A percentile compares a stretch with the other conserved stretches of the same genome.
These are phyloP conservation scores for Penicillium desertorum DNA, from an alignment of 495 filamentous ascomycete species.

Conservation along the genomic window DNA sequence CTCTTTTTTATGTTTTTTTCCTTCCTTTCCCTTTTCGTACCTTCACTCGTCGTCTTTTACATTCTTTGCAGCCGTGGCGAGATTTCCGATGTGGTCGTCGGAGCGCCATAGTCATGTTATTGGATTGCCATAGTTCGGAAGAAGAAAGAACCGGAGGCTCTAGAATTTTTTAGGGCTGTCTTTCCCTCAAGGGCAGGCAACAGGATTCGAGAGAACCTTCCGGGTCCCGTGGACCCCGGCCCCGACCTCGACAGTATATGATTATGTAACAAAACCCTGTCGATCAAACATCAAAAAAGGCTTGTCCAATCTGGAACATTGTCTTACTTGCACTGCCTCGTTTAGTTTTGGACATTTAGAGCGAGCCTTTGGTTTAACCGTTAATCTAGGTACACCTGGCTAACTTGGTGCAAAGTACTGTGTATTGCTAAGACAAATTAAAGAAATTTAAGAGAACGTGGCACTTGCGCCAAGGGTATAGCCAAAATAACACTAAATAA, in stretches of 20 bases:
- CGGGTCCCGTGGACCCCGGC: background rate
- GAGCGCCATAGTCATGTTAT: slow-evolving; percentile 32
- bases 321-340: slow-evolving; percentile 24
- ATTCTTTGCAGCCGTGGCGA: slow-evolving; percentile 36
- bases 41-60: slow-evolving; percentile 43
- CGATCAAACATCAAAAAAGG: slow-evolving; percentile 32
- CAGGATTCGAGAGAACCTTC: slow-evolving; percentile 17
- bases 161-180: background rate
- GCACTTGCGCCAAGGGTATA: background rate
- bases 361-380: background rate
- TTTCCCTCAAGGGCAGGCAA: slow-evolving; percentile 17
- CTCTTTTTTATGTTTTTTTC: background rate
- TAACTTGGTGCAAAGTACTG: background rate
- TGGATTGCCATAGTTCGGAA: background rate
- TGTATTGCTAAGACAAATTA: background rate
- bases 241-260: background rate
- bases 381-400: background rate
- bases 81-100: slow-evolving; percentile 39
- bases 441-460: background rate
- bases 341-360: slow-evolving; percentile 4
- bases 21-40: slow-evolving; percentile 19
- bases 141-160: slow-evolving; percentile 1
- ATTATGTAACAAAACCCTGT: slow-evolving; percentile 30
- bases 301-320: slow-evolving; percentile 26
- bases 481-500: background rate